phyloP scores from a whole-genome alignment of 257 asterid genomes.

The Nicotiana sylvestris region DNA sequence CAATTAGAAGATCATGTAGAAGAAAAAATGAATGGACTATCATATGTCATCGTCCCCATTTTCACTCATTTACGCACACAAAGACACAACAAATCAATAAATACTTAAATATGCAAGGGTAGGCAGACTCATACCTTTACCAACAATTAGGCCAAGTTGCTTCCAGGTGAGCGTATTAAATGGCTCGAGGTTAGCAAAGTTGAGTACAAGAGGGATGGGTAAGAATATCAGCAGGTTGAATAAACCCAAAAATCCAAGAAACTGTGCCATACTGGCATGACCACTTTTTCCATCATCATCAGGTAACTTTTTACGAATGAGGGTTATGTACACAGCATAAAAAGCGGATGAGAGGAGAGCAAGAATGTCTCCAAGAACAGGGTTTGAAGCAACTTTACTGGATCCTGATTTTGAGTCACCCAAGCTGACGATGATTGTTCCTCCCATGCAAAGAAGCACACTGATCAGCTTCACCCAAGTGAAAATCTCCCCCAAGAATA shows the following conservation, averaged over 20 bases:
- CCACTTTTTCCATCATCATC: slow-evolving; percentile 67
- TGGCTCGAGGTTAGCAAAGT: slow-evolving; percentile 52
- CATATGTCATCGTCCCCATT: neutral
- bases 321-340: slow-evolving; percentile 78
- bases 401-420: slow-evolving; percentile 64
- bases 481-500: slow-evolving; percentile 81
- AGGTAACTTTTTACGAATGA: slow-evolving; percentile 76
- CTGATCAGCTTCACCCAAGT: slow-evolving; percentile 81
- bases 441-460: slow-evolving; percentile 95
- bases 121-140: slow-evolving; percentile 64
- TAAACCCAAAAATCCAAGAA: slow-evolving; percentile 89
- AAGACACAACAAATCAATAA: neutral
- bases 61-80: neutral
- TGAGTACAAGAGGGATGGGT: slow-evolving; percentile 60
- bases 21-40: neutral
- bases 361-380: slow-evolving; percentile 68
- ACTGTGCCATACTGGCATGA: slow-evolving; percentile 81
- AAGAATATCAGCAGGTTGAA: slow-evolving; percentile 77
- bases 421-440: slow-evolving; percentile 77
- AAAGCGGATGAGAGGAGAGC: slow-evolving; percentile 74
- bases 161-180: slow-evolving; percentile 50
- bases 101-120: neutral
- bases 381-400: slow-evolving; percentile 51
- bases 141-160: slow-evolving; percentile 71
- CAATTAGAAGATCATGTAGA: neutral